Evolutionary conservation across 257 asterid genomes (phyloP), one percentile per base, ranked within the genome.

Genomic region (Solanum clarkiae): DNA sequence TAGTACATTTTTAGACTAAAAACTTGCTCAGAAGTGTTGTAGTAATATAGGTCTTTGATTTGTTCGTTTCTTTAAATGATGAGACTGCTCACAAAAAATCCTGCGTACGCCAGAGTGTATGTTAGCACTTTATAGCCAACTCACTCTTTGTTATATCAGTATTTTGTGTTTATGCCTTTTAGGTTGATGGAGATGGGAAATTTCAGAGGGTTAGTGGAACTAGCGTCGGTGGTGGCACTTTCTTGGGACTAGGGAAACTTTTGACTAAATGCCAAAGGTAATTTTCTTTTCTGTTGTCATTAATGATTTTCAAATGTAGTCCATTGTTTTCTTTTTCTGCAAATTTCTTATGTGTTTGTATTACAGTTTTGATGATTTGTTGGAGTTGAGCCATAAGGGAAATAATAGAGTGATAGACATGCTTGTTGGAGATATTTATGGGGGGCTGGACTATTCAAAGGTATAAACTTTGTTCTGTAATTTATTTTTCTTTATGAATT

Each of bases 371-470:
- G 98, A 96, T 87, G 99, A 94, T 86, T 84, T 96, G 91, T 88
- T 96, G 90, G 97, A 94, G 84, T 71, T 95, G 91, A 96, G 99
- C 90, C 97, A 62, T 70, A 81, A 80, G n/a, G 99, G 99, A 86
- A 94, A 95, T 91, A 93, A 95, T 89, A 92, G 93, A 87, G 94
- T 83, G 72, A 91, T 96, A 86, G 98, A 96, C 90, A 96, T 95
- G 99, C 99, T 96, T 85, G 98, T 96, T 81, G 98, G 98, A 69
- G 99, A 96, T 87, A 95, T 96, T 84, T 94, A 92, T 85, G 99
- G 98, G 83, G 99, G 99, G 86, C 84, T 53, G 47, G 95, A 94
- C 84, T 94, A 94, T 89, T 62, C 95, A 8, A 95, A 94, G 99
- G 99, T 94, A 88, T 26, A 54, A 16, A 54, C 82, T 79, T 15